A percentile compares a stretch with the other conserved stretches of the same genome.
These are phyloP conservation scores for Epichloe glyceriae DNA, from an alignment of 2,329 filamentous ascomycete species.

Conservation along the genomic window DNA sequence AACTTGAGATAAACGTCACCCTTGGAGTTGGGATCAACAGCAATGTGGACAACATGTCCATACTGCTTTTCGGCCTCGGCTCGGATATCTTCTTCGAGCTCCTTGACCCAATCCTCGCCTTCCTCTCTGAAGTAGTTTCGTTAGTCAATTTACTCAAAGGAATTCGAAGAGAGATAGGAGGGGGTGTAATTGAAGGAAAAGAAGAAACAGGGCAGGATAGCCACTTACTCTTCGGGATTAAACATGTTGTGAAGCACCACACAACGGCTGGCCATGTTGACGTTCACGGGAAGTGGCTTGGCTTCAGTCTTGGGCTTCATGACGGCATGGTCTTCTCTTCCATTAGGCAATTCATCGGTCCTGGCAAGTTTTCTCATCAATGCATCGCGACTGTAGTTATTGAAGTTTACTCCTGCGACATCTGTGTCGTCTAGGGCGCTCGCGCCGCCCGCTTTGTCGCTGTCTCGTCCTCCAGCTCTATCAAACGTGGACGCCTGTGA, in stretches of 20 bases:
- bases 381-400: conserved; percentile 95
- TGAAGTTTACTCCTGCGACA: conserved; percentile 97
- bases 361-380: conserved; percentile 97
- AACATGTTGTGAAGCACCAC: conserved; percentile 95
- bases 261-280: conserved; percentile 87
- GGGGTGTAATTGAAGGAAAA: background rate
- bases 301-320: conserved; percentile 67
- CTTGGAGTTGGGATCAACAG: conserved; percentile 81
- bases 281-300: conserved; percentile 69
- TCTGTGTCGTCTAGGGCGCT: conserved; percentile 96
- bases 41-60: conserved; percentile 94
- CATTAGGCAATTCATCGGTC: conserved; percentile 65
- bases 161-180: background rate
- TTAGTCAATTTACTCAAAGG: conserved; percentile 19
- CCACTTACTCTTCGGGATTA: conserved; percentile 72
- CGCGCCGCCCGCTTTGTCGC: conserved; percentile 79
- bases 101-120: conserved; percentile 79
- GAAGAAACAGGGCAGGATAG: background rate
- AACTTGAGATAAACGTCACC: conserved; percentile 99
- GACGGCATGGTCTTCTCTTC: conserved; percentile 57
- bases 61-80: conserved; percentile 90
- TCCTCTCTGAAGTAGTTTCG: conserved; percentile 50
- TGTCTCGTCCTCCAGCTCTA: conserved; percentile 76
- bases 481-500: conserved; percentile 81
- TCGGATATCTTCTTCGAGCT: conserved; percentile 87